phyloP scores from a whole-genome alignment of 208 protist genomes.

The Hexamita inflata region DNA sequence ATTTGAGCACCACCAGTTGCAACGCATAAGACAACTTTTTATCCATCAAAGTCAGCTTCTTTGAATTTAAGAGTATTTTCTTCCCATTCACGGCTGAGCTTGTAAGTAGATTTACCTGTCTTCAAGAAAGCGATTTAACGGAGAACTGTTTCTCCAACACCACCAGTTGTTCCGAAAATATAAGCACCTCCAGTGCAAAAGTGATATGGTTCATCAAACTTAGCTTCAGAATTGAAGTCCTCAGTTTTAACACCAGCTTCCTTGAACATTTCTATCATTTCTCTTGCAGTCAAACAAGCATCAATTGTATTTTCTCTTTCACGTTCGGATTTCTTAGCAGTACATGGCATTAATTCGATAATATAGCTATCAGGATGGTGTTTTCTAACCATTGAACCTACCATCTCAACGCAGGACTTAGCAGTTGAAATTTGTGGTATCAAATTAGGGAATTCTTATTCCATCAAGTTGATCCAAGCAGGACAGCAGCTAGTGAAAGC shows the following conservation, averaged over 20 bases:
- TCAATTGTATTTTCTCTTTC: constrained; percentile 3
- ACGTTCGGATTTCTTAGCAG: constrained; percentile 31
- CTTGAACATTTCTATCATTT: neutral
- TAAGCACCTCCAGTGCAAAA: constrained; percentile 29
- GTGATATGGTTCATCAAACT: constrained; percentile 24
- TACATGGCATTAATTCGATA: constrained; percentile 38
- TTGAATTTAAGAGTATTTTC: neutral
- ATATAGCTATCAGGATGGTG: constrained; percentile 4
- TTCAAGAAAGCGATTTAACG: constrained; percentile 17
- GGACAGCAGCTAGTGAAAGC: constrained; percentile 43
- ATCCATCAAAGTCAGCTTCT: neutral
- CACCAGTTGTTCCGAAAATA: constrained; percentile 41
- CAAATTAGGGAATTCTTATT: constrained; percentile 42
- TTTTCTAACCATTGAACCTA: constrained; percentile 6
- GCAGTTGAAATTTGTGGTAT: constrained; percentile 44
- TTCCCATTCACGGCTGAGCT: too few species aligned
- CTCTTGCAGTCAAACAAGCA: constrained; percentile 10
- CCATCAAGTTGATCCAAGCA: constrained; percentile 44
- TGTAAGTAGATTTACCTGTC: too few species aligned
- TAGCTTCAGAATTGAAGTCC: neutral
- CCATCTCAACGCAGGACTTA: constrained; percentile 42
- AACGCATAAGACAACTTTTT: neutral
- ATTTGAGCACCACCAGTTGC: constrained; percentile 5
- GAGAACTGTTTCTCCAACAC: constrained; percentile 38
- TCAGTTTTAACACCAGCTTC: neutral